Conservation (phyloP, 1,139 yeast species). For the Lodderomyces beijingensis region DNA sequence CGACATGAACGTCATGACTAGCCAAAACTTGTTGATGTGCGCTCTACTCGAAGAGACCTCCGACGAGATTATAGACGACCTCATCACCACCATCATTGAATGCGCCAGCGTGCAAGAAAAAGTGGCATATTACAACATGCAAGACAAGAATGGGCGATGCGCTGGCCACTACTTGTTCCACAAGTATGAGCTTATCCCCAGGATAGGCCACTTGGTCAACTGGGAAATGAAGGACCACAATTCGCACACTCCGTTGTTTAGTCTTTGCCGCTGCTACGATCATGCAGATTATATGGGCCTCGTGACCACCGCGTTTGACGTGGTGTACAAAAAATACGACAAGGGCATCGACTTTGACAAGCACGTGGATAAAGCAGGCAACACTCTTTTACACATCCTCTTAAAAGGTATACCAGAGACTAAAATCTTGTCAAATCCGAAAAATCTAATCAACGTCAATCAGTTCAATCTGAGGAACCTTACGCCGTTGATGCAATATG, state of each 20-base stretch:
- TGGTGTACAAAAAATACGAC: slow-evolving; percentile 34
- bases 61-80: slow-evolving; percentile 37
- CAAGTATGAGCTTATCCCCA: slow-evolving; percentile 47
- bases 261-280: slow-evolving; percentile 78
- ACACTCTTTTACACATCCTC: slow-evolving; percentile 71
- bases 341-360: slow-evolving; percentile 40
- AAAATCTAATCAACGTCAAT: slow-evolving; percentile 53
- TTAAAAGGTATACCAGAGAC: slow-evolving; percentile 41
- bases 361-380: slow-evolving; percentile 72
- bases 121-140: slow-evolving; percentile 43
- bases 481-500: slow-evolving; percentile 68
- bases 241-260: slow-evolving; percentile 77
- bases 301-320: slow-evolving; percentile 42
- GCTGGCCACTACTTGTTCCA: slow-evolving; percentile 75
- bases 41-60: slow-evolving; percentile 56
- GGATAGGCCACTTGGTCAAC: slow-evolving; percentile 54
- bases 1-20: slow-evolving; percentile 50
- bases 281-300: slow-evolving; percentile 57
- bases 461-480: slow-evolving; percentile 54
- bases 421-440: slow-evolving; percentile 26
- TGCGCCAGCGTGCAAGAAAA: slow-evolving; percentile 46
- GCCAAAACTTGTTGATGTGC: slow-evolving; percentile 53
- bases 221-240: slow-evolving; percentile 70
- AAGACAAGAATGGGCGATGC: slow-evolving; percentile 53
- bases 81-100: slow-evolving; percentile 43